Percentiles rank a stretch among this genome's conserved stretches.
Conservation (phyloP, 495 filamentous ascomycete genomes). For the Diplogelasinospora grovesii region DNA sequence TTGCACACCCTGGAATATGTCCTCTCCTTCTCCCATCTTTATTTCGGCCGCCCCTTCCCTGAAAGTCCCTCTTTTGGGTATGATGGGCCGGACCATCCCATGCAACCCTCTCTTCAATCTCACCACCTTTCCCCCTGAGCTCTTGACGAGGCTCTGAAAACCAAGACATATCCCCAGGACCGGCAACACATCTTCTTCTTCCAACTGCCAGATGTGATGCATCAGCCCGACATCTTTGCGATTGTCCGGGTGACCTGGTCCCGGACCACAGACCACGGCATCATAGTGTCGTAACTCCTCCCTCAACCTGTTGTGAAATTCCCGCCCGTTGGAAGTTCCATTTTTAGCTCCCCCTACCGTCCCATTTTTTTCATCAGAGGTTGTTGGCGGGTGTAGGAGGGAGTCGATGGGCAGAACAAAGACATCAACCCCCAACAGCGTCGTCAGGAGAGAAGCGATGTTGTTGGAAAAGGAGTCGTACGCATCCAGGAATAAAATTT, state of each 20-base stretch:
- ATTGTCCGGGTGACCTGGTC: slow-evolving; percentile 59
- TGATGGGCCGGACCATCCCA: slow-evolving; percentile 65
- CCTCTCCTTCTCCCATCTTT: slow-evolving; percentile 13
- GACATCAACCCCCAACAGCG: slow-evolving; percentile 57
- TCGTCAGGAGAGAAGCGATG: slow-evolving; percentile 70
- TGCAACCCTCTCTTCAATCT: slow-evolving; percentile 64
- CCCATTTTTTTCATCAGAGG: slow-evolving; percentile 4
- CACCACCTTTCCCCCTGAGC: slow-evolving; percentile 58
- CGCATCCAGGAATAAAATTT: slow-evolving; percentile 82
- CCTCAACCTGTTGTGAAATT: slow-evolving; percentile 22
- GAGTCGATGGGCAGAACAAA: slow-evolving; percentile 67
- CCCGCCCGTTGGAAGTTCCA: no score
- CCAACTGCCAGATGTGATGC: slow-evolving; percentile 65
- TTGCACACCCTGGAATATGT: slow-evolving; percentile 46
- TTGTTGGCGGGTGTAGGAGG: slow-evolving; percentile 17
- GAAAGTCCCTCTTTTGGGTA: no score
- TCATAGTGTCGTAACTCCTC: slow-evolving; percentile 53
- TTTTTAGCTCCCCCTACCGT: no score
- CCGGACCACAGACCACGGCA: slow-evolving; percentile 75
- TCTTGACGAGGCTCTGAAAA: slow-evolving; percentile 73
- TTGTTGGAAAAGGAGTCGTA: slow-evolving; percentile 97
- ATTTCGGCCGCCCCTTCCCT: no score
- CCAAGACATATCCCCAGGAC: slow-evolving; percentile 89
- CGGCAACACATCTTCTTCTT: slow-evolving; percentile 52
- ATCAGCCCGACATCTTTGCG: slow-evolving; percentile 71